Percentiles rank a stretch among this genome's conserved stretches.
Conservation (phyloP, 768 basidiomycete genomes). For the Calocybe cyanea region DNA sequence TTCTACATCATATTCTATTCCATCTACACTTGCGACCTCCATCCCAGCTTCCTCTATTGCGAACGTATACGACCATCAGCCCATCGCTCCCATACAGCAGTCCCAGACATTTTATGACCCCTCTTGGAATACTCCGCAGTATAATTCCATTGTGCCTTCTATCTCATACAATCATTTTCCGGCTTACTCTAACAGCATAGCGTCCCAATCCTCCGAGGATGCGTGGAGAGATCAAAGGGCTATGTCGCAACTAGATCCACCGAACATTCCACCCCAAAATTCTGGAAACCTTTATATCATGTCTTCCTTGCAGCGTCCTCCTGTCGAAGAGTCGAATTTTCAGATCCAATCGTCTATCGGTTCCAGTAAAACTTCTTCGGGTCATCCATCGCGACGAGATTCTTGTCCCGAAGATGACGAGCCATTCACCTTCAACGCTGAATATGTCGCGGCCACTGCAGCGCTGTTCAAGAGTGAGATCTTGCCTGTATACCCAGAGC, state of each 20-base stretch:
- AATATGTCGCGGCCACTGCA: conserved; percentile 31
- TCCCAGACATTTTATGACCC: conserved; percentile 3
- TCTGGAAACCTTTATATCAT: not conserved
- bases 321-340: not conserved
- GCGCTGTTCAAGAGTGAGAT: conserved; percentile 31
- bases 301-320: not conserved
- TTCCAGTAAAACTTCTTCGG: conserved; percentile 2
- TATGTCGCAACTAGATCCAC: not conserved
- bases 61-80: conserved; percentile 8
- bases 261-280: not conserved
- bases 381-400: conserved; percentile 14
- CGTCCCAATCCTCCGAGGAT: not conserved
- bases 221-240: conserved; percentile 5
- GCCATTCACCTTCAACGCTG: conserved; percentile 31
- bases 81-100: conserved; percentile 1
- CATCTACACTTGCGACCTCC: conserved; percentile 17
- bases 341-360: not conserved
- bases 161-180: conserved; percentile 2
- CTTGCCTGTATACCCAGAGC: conserved; percentile 30
- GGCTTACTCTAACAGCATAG: not conserved
- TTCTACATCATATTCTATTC: conserved; percentile 10
- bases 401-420: conserved; percentile 27
- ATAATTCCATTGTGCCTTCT: conserved; percentile 9
- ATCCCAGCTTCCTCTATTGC: conserved; percentile 15
- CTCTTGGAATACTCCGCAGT: conserved; percentile 7